Evolutionary conservation across 2,329 filamentous ascomycete genomes (phyloP).

Genomic region (Colletotrichum acutatum): DNA sequence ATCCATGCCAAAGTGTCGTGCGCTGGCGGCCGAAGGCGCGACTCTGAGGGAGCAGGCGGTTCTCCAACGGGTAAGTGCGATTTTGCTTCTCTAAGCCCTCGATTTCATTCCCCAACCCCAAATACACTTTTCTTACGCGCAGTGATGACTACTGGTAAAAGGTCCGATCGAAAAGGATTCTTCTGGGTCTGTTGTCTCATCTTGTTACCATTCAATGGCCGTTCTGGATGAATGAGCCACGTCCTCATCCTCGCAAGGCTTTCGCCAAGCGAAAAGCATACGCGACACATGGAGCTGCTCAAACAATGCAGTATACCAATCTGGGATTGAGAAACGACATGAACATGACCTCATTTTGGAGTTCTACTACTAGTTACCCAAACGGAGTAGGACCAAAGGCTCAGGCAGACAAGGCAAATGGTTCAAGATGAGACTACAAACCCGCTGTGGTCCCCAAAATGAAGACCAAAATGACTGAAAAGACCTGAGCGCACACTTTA

Average conservation of each 20-base stretch:
- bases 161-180: constrained; percentile 65
- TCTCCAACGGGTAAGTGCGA: constrained; percentile 5
- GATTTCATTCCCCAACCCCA: background rate
- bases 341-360: constrained; percentile 59
- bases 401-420: constrained; percentile 58
- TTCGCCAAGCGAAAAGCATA: background rate
- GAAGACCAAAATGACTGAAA: constrained; percentile 74
- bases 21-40: constrained; percentile 21
- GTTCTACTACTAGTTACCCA: constrained; percentile 56
- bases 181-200: constrained; percentile 56
- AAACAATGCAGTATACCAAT: background rate
- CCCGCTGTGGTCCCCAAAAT: constrained; percentile 62
- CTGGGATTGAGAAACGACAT: constrained; percentile 13
- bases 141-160: constrained; percentile 74
- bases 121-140: constrained; percentile 28
- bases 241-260: constrained; percentile 20
- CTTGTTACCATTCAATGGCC: constrained; percentile 33
- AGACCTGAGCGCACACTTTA: constrained; percentile 70
- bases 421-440: constrained; percentile 47
- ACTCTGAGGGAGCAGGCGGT: background rate
- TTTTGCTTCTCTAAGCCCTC: background rate
- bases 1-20: constrained; percentile 23
- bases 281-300: constrained; percentile 2
- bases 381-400: constrained; percentile 69
- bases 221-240: constrained; percentile 36